Evolutionary conservation across 2,329 filamentous ascomycete species (phyloP).

Genomic region (Iodosphaeria phyllophila): DNA sequence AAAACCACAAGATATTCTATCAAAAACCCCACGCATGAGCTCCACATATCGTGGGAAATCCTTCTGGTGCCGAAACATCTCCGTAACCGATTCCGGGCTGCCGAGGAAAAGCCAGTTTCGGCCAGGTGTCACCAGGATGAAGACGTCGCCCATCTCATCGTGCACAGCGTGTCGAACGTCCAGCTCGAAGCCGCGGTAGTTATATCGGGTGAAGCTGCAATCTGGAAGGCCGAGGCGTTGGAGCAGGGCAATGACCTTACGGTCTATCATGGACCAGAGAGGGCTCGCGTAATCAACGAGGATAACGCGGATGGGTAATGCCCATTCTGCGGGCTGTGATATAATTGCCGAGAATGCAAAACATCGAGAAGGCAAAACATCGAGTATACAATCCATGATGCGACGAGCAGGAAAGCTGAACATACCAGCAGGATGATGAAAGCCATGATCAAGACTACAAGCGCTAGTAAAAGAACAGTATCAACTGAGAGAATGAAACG

Average conservation of each 20-base stretch:
- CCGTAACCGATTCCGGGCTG: constrained; percentile 4
- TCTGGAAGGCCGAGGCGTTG: constrained; percentile 9
- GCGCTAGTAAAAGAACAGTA: too few relatives aligned
- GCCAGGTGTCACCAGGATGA: constrained; percentile 5
- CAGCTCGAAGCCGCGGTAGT: constrained; percentile 12
- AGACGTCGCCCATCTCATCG: constrained; percentile 10
- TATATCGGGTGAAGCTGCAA: constrained; percentile 14
- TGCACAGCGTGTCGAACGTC: constrained; percentile 8
- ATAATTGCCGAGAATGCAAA: too few relatives aligned
- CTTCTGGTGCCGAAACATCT: constrained; percentile 3
- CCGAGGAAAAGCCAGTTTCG: constrained; percentile 5
- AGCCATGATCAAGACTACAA: too few relatives aligned
- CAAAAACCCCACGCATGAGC: too few relatives aligned
- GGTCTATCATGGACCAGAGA: constrained; percentile 12
- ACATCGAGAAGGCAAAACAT: too few relatives aligned
- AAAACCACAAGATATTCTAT: constrained; percentile 5
- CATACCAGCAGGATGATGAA: too few relatives aligned
- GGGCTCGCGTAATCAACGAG: constrained; percentile 13
- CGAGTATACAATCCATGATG: too few relatives aligned
- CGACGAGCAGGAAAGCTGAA: too few relatives aligned
- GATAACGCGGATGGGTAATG: constrained; percentile 14
- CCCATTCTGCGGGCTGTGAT: too few relatives aligned
- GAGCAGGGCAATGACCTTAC: constrained; percentile 7
- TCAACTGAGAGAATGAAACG: too few relatives aligned
- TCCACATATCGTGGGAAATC: constrained; percentile 6